Evolutionary conservation across 371 early-diverging fungal species (phyloP), one percentile per base, ranked within the genome.

Genomic region (Funneliformis caledonium): DNA sequence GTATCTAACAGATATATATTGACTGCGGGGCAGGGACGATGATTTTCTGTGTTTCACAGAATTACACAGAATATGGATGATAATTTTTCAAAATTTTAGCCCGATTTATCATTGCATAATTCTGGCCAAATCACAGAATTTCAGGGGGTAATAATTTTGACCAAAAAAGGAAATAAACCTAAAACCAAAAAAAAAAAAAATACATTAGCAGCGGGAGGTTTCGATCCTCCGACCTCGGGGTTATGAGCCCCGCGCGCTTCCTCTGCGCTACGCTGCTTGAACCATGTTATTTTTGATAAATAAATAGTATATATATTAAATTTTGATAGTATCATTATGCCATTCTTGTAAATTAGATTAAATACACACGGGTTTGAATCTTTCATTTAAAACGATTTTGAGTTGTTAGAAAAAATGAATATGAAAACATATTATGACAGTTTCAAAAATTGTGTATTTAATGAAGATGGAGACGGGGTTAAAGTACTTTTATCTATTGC

Each of bases 191-290:
- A 48, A 50, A 73, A 73, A 50, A 73, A 48, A 60, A 22, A 62
- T 47, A 4, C 5, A 0, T n/a, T 81, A 70, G 83, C 81, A 83
- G 68, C 83, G 81, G 80, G 78, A 76, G 74, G 84, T 83, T 83
- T 83, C 86, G 84, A 83, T 84, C 83, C 76, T 69, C 76, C 85
- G 83, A 81, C 84, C 84, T 85, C 82, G 75, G 83, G 85, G 83
- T 85, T 83, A 85, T 85, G 85, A 83, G 85, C 85, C 85, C 82
- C 80, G 81, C 83, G 83, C 85, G 85, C 85, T 84, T 83, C 85
- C 85, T 81, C 85, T 84, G 85, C 85, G 85, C 85, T 80, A 84
- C 83, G 78, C 72, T 76, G 82, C 83, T 83, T 69, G n/a, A 64
- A 2, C 26, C 22, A 56, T 56, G 0, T 16, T 52, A 0, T 1